Evolutionary conservation across 768 basidiomycete genomes (phyloP), one percentile per base, ranked within the genome.

Genomic region (Boletus patriciae): DNA sequence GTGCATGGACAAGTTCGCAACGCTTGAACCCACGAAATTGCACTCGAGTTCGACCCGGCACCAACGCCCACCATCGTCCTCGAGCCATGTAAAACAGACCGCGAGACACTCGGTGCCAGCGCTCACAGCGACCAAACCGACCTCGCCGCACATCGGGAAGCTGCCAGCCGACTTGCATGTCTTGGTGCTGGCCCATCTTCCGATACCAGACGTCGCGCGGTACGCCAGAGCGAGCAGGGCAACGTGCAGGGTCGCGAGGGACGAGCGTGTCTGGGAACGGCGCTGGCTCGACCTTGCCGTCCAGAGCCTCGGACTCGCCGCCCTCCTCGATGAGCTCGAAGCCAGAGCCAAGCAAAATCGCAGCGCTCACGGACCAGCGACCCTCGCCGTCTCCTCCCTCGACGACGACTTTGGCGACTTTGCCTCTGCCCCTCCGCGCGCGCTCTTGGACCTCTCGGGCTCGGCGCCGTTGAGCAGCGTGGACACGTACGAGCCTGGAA

Each of bases 361-460:
- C 3, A 73, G 65, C 7, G 74, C 78, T 0, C 76, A 73, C 16
- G 80, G 78, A 12, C 85, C 88, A 18, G 83, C 89, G 1, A 84
- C 82, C 2, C 80, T 88, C 29, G 64, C 79, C 11, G 83, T 86
- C 16, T 69, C 66, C 37, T 68, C 70, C 13, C 57, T 72, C 40
- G 68, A 80, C 50, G 88, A 95, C 63, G 92, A 93, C 25, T 96
- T 96, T 73, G 94, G 93, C 4, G 93, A 94, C 66, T 92, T 94
- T 67, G 81, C 88, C 1, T 76, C 79, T 0, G 79, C 80, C 63
- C 33, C 55, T n/a, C 50, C 59, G 0, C 52, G 42, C 18, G 45
- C 57, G 12, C 61, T 70, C 34, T 19, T 70, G 37, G 69, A 69
- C 36, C 50, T 69, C 34, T 59, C 62, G 10, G 15, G 45, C 51